Percentiles rank a stretch among this genome's conserved stretches.
phyloP scores from a whole-genome alignment of 2,329 filamentous ascomycete species.

The Sclerotiophoma versabilis region DNA sequence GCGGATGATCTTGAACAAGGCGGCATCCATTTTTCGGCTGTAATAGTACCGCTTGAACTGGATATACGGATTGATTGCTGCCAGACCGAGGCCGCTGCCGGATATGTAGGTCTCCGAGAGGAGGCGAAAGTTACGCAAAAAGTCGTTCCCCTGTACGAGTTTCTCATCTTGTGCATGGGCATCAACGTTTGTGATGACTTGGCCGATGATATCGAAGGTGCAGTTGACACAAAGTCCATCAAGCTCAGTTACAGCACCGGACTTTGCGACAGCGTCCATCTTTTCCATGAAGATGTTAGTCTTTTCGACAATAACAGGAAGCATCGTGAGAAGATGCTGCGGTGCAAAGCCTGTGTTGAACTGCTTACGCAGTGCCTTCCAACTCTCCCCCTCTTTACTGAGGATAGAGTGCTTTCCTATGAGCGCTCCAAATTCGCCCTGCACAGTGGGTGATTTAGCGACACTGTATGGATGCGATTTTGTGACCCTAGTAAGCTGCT shows the following conservation, averaged over 20 bases:
- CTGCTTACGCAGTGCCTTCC: slow-evolving; percentile 46
- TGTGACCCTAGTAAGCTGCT: slow-evolving; percentile 41
- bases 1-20: slow-evolving; percentile 36
- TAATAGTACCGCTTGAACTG: slow-evolving; percentile 29
- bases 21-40: slow-evolving; percentile 31
- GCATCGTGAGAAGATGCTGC: slow-evolving; percentile 44
- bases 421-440: slow-evolving; percentile 22
- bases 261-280: slow-evolving; percentile 37
- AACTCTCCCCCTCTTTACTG: slow-evolving; percentile 31
- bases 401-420: slow-evolving; percentile 43
- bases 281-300: slow-evolving; percentile 42
- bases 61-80: slow-evolving; percentile 31
- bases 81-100: slow-evolving; percentile 30
- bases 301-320: slow-evolving; percentile 47
- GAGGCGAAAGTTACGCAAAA: slow-evolving; percentile 34
- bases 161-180: slow-evolving; percentile 37
- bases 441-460: slow-evolving; percentile 45
- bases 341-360: slow-evolving; percentile 50
- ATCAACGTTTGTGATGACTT: slow-evolving; percentile 39
- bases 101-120: slow-evolving; percentile 29
- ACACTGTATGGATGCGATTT: slow-evolving; percentile 42
- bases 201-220: slow-evolving; percentile 48
- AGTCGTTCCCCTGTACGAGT: slow-evolving; percentile 25
- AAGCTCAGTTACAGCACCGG: slow-evolving; percentile 34
- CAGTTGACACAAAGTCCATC: slow-evolving; percentile 42